Conservation (phyloP, 805 yeast species). For the Phaffomyces opuntiae region DNA sequence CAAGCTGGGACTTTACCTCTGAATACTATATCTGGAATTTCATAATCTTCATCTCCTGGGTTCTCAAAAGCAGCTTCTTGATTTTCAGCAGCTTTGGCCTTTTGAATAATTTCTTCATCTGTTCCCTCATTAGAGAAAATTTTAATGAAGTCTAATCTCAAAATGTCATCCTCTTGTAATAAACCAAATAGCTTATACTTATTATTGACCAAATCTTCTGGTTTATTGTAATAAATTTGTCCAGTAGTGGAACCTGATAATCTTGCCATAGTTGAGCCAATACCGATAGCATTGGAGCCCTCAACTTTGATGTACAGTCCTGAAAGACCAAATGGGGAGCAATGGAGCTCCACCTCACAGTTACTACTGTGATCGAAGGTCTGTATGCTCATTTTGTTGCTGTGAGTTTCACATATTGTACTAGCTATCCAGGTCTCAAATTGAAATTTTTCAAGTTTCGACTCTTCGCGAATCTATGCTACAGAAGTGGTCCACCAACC, state of each 20-base stretch:
- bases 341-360: conserved; percentile 47
- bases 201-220: conserved; percentile 37
- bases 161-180: conserved; percentile 37
- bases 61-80: conserved; percentile 18
- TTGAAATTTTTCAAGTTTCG: not conserved
- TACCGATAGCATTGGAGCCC: conserved; percentile 44
- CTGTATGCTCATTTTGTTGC: not conserved
- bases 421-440: no score
- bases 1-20: conserved; percentile 48
- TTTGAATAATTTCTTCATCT: conserved; percentile 5
- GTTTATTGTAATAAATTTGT: conserved; percentile 39
- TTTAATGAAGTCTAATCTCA: conserved; percentile 46
- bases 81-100: conserved; percentile 9
- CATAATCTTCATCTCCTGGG: conserved; percentile 32
- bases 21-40: conserved; percentile 41
- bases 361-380: conserved; percentile 39
- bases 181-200: conserved; percentile 44
- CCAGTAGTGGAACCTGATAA: conserved; percentile 48
- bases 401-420: not conserved
- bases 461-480: no score
- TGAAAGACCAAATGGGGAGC: conserved; percentile 49
- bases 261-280: conserved; percentile 50
- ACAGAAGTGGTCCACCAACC: no score
- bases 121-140: conserved; percentile 26
- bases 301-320: conserved; percentile 43